Base-by-base conservation (phyloP, 2,329 filamentous ascomycete genomes). In the Aspergillus uvarum region DNA sequence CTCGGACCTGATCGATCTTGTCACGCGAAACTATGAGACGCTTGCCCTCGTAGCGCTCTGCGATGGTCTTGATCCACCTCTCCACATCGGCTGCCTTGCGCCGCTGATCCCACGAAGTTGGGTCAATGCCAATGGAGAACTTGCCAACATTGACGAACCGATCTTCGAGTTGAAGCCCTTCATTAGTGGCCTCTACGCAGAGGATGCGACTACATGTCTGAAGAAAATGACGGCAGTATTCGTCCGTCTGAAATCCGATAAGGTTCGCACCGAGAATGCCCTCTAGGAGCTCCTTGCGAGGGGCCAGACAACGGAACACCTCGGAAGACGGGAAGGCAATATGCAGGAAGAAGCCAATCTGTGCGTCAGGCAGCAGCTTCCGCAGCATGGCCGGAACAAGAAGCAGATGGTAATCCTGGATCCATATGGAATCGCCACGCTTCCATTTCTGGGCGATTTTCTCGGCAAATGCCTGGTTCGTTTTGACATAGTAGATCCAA, bases 241-340 rank as follows among this genome's bases (percentile, higher is more conserved):
- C 94, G 58, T 89, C 87, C 24, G 92, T 96, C 77, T 98, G 94
- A 77, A 98, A 98, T 1, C 91, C 93, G 63, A 98, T 86, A 12
- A 98, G 81, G 68, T 97, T 96, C 58, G 95, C 91, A 10, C 94
- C 94, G 0, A 98, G 85, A 82, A 98, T 94, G 58, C 95, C 94
- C 68, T 96, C 89, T 1, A 98, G 84, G 10, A 98, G 84, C 75
- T 96, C 86, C 67, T 90, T 93, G 60, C 94, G 89, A 11, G 92
- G 88, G 2, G 94, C 91, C 22, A 98, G 80, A 74, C 94, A 98
- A 51, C 94, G 87, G 78, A 98, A 98, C 1, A 98, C 92, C 71
- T 98, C 94, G 0, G 94, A 97, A 0, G 94, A 97, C 0, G 94
- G 94, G 76, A 98, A 98, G 0, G 94, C 92, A 29, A 94, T 92